Conservation (phyloP, 345 rosid species). For the Brassica napus region Da-Ae NC_063434.1:14012001-14012500, state of each 20-base stretch:
- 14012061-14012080: constrained; percentile 86
- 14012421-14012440: no score
- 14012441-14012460: no score
- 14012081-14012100: constrained; percentile 92
- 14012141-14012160: constrained; percentile 77
- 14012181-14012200: constrained; percentile 91
- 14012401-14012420: no score
- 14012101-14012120: constrained; percentile 70
- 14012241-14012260: constrained; percentile 81
- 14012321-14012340: constrained; percentile 10
- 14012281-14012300: constrained; percentile 3
- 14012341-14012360: constrained; percentile 20
- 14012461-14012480: no score
- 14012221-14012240: constrained; percentile 91
- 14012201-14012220: constrained; percentile 85
- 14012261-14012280: constrained; percentile 26
- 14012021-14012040: constrained; percentile 65
- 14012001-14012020: constrained; percentile 73
- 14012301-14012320: neutral
- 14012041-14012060: constrained; percentile 90
- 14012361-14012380: constrained; percentile 12
- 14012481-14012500: no score
- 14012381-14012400: no score
- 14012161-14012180: constrained; percentile 69
- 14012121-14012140: constrained; percentile 82